phyloP scores from a whole-genome alignment of 2,329 filamentous ascomycete genomes.

The Simplicillium aogashimaense region DNA sequence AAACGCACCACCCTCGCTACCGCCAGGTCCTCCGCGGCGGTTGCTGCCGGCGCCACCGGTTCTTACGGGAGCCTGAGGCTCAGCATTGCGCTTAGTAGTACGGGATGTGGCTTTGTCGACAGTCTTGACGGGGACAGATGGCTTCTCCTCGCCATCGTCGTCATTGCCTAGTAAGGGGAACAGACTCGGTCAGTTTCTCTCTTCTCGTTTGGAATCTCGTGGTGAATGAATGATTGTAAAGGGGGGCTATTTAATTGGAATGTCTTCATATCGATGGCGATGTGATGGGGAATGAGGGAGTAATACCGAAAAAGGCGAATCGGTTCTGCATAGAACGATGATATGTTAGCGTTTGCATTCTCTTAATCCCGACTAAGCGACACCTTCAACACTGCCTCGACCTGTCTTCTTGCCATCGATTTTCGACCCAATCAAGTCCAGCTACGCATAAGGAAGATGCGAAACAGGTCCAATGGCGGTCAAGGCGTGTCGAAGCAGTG shows the following conservation, averaged over 20 bases:
- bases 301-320: conserved; percentile 94
- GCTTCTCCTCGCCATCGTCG: conserved; percentile 55
- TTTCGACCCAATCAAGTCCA: background rate
- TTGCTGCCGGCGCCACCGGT: conserved; percentile 29
- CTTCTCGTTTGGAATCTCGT: background rate
- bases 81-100: conserved; percentile 75
- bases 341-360: conserved; percentile 7
- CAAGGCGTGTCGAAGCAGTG: conserved; percentile 2
- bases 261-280: conserved; percentile 1
- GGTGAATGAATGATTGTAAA: background rate
- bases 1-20: conserved; percentile 77
- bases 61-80: conserved; percentile 56
- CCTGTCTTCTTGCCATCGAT: background rate
- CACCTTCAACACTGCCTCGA: background rate
- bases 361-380: conserved; percentile 13
- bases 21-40: conserved; percentile 51
- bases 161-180: conserved; percentile 42
- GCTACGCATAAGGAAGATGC: background rate
- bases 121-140: conserved; percentile 76
- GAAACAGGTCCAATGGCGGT: background rate
- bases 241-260: background rate
- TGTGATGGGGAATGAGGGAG: conserved; percentile 14
- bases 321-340: conserved; percentile 58
- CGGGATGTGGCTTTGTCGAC: conserved; percentile 74
- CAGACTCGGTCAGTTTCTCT: conserved; percentile 3